Conservation (phyloP, 2,329 filamentous ascomycete genomes). For the Stagonosporopsis tanaceti region DNA sequence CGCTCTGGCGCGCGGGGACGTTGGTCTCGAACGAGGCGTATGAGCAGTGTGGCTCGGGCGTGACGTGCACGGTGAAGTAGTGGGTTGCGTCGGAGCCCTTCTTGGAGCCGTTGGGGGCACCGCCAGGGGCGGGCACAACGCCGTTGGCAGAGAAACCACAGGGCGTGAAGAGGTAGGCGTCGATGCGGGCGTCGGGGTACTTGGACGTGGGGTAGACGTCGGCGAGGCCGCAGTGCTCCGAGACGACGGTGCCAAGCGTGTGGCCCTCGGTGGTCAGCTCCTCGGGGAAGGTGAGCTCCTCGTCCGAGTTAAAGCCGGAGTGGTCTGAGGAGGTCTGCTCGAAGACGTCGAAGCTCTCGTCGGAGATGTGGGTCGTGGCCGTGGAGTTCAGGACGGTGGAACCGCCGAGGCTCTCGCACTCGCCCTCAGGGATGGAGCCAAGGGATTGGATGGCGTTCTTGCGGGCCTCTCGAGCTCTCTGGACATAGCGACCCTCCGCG, state of each 20-base stretch:
- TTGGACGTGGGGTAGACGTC: conserved; percentile 85
- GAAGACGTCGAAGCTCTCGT: conserved; percentile 81
- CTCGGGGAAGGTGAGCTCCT: conserved; percentile 68
- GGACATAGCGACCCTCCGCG: conserved; percentile 80
- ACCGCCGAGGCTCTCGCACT: conserved; percentile 48
- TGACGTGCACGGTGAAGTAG: conserved; percentile 99
- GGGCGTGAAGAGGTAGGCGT: conserved; percentile 94
- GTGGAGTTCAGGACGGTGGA: conserved; percentile 50
- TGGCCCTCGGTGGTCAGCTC: conserved; percentile 92
- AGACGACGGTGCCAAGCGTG: conserved; percentile 89
- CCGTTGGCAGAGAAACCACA: conserved; percentile 98
- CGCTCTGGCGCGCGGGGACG: conserved; percentile 86
- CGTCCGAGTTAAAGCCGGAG: conserved; percentile 64
- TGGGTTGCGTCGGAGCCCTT: conserved; percentile 60
- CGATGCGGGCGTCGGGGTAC: conserved; percentile 92
- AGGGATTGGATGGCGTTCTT: conserved; percentile 67
- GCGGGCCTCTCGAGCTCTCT: conserved; percentile 70
- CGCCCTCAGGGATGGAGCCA: conserved; percentile 65
- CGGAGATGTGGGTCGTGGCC: conserved; percentile 52
- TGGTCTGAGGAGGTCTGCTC: conserved; percentile 74
- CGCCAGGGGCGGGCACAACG: conserved; percentile 79
- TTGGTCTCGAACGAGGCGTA: conserved; percentile 99
- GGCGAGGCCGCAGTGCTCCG: conserved; percentile 86
- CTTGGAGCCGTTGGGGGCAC: conserved; percentile 55
- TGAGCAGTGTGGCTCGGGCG: conserved; percentile 94